phyloP scores from a whole-genome alignment of 768 basidiomycete species.

The Termitomyces sp. region DNA sequence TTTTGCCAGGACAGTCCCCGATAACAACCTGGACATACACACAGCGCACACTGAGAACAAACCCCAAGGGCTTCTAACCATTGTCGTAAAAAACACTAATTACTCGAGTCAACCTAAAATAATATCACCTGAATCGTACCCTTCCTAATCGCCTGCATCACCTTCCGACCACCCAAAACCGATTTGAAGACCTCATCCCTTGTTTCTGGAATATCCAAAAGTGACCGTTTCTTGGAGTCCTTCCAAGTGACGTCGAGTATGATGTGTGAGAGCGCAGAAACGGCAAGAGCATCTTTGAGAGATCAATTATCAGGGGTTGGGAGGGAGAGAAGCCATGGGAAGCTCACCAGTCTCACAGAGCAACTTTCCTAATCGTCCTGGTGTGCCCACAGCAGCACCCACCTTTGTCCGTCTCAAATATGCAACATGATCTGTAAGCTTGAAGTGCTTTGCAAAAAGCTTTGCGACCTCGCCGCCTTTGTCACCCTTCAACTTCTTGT shows the following conservation, averaged over 20 bases:
- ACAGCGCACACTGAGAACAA: slow-evolving; percentile 81
- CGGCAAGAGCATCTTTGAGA: slow-evolving; percentile 61
- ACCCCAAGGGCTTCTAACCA: slow-evolving; percentile 87
- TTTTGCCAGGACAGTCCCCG: background rate
- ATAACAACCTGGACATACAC: slow-evolving; percentile 1
- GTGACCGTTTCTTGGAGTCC: slow-evolving; percentile 71
- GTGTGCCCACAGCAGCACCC: slow-evolving; percentile 88
- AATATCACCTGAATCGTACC: slow-evolving; percentile 81
- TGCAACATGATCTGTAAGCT: slow-evolving; percentile 80
- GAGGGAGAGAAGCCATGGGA: background rate
- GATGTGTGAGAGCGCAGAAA: slow-evolving; percentile 78
- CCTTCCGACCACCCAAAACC: slow-evolving; percentile 59
- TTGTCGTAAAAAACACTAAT: slow-evolving; percentile 13
- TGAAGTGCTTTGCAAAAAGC: slow-evolving; percentile 94
- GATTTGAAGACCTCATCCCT: slow-evolving; percentile 77
- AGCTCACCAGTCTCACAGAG: slow-evolving; percentile 63
- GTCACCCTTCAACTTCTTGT: slow-evolving; percentile 66
- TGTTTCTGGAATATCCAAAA: slow-evolving; percentile 83
- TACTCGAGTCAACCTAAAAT: slow-evolving; percentile 41
- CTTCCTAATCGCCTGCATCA: slow-evolving; percentile 60
- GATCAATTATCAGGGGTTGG: slow-evolving; percentile 1
- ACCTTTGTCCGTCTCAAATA: slow-evolving; percentile 86
- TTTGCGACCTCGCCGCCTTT: slow-evolving; percentile 93
- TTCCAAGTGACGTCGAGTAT: slow-evolving; percentile 73
- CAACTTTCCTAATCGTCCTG: slow-evolving; percentile 86